phyloP scores from a whole-genome alignment of 2,329 filamentous ascomycete genomes.

The Neonectria punicea region DNA sequence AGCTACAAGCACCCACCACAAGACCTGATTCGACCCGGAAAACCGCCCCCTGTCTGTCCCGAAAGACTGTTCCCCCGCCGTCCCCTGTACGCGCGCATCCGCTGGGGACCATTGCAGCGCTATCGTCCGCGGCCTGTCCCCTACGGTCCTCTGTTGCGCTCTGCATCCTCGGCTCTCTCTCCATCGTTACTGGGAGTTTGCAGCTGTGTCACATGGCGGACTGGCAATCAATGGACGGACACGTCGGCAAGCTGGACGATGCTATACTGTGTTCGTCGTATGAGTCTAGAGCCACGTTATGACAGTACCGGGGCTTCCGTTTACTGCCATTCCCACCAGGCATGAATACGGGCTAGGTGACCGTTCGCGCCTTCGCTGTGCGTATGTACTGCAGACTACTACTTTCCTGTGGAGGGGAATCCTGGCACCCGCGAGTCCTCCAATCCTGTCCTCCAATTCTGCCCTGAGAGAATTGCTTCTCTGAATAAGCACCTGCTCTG shows the following conservation, averaged over 20 bases:
- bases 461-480: background rate
- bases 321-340: background rate
- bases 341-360: too few relatives aligned
- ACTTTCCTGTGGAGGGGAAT: background rate
- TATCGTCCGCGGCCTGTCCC: background rate
- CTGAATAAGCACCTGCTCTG: background rate
- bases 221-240: constrained; percentile 11
- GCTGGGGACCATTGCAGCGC: background rate
- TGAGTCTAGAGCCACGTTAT: background rate
- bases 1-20: too few relatives aligned
- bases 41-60: background rate
- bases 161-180: background rate
- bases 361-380: background rate
- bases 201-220: background rate
- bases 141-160: background rate
- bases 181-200: background rate
- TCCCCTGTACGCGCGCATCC: background rate
- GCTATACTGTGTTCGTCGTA: constrained; percentile 3
- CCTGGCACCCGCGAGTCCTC: background rate
- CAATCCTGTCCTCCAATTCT: background rate
- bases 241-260: constrained; percentile 17
- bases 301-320: background rate
- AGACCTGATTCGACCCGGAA: background rate
- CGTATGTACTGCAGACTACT: background rate
- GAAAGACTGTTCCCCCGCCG: background rate